phyloP scores from a whole-genome alignment of 495 filamentous ascomycete genomes.

The Hypoxylon trugodes region DNA sequence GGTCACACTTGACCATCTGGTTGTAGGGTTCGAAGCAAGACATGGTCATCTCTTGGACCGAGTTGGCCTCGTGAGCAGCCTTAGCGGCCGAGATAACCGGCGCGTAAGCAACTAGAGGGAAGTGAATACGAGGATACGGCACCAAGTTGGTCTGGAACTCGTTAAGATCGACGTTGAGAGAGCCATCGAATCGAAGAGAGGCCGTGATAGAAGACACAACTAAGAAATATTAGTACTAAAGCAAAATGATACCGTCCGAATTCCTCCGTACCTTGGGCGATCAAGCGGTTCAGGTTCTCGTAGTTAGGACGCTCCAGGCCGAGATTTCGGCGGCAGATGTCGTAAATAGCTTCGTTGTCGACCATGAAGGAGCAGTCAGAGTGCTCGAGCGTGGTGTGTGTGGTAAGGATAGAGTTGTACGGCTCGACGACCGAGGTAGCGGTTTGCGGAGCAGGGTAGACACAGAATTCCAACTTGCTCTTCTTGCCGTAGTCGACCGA shows the following conservation, averaged over 20 bases:
- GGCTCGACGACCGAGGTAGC: conserved; percentile 98
- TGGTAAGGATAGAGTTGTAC: conserved; percentile 99
- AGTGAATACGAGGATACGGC: conserved; percentile 98
- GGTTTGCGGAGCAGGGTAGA: conserved; percentile 96
- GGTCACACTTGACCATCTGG: conserved; percentile 99
- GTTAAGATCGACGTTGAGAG: conserved; percentile 98
- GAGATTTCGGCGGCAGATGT: conserved; percentile 97
- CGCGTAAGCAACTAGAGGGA: conserved; percentile 95
- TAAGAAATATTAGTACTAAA: conserved; percentile 44
- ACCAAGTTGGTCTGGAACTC: conserved; percentile 99
- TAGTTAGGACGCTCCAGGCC: conserved; percentile 96
- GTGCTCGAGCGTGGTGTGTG: conserved; percentile 98
- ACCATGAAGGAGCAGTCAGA: conserved; percentile 99
- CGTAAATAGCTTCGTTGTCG: conserved; percentile 99
- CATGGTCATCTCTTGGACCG: conserved; percentile 86
- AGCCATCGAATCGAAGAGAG: conserved; percentile 97
- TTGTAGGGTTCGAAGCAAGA: conserved; percentile 83
- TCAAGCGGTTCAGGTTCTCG: conserved; percentile 97
- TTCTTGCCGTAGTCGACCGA: conserved; percentile 99
- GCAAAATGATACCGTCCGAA: neutral
- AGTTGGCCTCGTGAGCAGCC: conserved; percentile 94
- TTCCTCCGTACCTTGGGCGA: conserved; percentile 79
- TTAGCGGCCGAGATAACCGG: conserved; percentile 93
- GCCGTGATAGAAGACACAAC: conserved; percentile 99
- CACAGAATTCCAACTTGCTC: conserved; percentile 98